phyloP scores from a whole-genome alignment of 116 monocot genomes.

The Iris pallida region DNA sequence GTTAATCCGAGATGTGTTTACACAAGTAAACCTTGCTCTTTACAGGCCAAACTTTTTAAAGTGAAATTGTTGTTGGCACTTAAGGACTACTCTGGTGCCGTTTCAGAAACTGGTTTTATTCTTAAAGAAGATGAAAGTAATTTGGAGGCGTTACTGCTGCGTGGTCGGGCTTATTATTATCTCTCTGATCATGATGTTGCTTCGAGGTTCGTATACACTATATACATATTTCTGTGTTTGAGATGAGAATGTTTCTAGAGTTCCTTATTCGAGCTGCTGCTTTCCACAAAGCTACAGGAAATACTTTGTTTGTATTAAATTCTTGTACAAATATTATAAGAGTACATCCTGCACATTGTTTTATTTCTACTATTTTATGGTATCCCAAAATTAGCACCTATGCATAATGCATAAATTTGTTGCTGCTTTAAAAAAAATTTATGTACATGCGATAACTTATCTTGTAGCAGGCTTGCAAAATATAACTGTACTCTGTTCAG shows the following conservation, averaged over 20 bases:
- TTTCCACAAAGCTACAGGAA: too few species aligned
- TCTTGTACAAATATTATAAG: too few species aligned
- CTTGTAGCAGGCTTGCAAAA: too few species aligned
- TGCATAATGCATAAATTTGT: too few species aligned
- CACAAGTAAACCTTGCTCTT: not conserved
- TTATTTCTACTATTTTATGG: too few species aligned
- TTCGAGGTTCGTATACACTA: slow-evolving; percentile 44
- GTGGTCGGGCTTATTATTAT: slow-evolving; percentile 95
- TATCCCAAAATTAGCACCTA: too few species aligned
- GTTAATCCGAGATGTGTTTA: slow-evolving; percentile 1
- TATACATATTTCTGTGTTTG: not conserved
- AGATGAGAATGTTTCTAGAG: not conserved
- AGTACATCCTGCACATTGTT: too few species aligned
- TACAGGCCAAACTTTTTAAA: slow-evolving; percentile 82
- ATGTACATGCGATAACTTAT: too few species aligned
- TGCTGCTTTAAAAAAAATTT: too few species aligned
- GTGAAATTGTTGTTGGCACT: slow-evolving; percentile 67
- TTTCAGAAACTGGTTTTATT: slow-evolving; percentile 82
- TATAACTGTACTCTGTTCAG: slow-evolving; percentile 20
- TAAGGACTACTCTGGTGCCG: slow-evolving; percentile 80
- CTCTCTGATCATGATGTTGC: slow-evolving; percentile 95
- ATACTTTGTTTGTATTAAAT: too few species aligned
- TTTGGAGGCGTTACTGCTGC: slow-evolving; percentile 79
- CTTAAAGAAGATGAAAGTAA: slow-evolving; percentile 93
- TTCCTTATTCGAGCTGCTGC: not conserved